Percentiles rank a stretch among this genome's conserved stretches.
These are phyloP conservation scores for Aspergillus thermomutatus DNA, from an alignment of 2,329 filamentous ascomycete species.

Conservation along the genomic window DNA sequence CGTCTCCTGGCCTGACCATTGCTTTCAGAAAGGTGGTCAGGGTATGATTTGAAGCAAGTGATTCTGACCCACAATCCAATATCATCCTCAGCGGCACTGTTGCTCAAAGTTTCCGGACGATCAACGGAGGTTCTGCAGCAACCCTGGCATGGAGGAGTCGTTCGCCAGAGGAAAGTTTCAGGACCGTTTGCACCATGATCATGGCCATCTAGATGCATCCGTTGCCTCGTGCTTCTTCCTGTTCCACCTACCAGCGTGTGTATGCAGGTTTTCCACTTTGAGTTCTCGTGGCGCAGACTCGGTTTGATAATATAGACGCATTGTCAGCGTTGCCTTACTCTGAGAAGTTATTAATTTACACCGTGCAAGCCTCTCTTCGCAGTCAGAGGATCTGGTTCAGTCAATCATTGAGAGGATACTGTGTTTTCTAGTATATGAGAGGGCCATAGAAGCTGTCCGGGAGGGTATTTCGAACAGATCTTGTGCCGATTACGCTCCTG, in stretches of 20 bases:
- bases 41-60: conserved; percentile 3
- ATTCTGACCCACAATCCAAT: conserved; percentile 5
- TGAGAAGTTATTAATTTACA: neutral
- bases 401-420: neutral
- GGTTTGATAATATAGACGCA: conserved; percentile 5
- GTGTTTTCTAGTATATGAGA: neutral
- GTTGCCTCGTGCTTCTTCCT: conserved; percentile 10
- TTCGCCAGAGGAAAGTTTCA: conserved; percentile 20
- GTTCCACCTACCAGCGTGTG: conserved; percentile 9
- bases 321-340: conserved; percentile 4
- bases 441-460: neutral
- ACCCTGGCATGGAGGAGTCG: conserved; percentile 27
- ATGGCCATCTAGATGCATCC: conserved; percentile 21
- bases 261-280: conserved; percentile 15
- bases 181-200: conserved; percentile 26
- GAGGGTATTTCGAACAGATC: neutral
- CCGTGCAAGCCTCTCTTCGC: neutral
- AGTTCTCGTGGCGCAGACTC: conserved; percentile 16
- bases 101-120: conserved; percentile 20
- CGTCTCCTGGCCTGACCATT: neutral
- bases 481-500: neutral
- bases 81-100: conserved; percentile 9
- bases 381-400: neutral
- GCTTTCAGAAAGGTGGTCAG: conserved; percentile 7
- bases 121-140: conserved; percentile 26